Conservation (phyloP, 306 rosid species). For the cucumber (Cucumis sativus) region Cucumber_9930_V3 NC_026658.2:21621001-21621500, state of each 20-base stretch:
- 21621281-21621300: constrained; percentile 19
- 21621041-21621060: constrained; percentile 80
- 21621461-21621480: constrained; percentile 61
- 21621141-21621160: constrained; percentile 28
- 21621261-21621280: constrained; percentile 30
- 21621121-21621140: constrained; percentile 10
- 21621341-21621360: constrained; percentile 29
- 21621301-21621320: not conserved
- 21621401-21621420: constrained; percentile 70
- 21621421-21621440: constrained; percentile 56
- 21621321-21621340: constrained; percentile 2
- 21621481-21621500: constrained; percentile 39
- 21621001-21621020: constrained; percentile 51
- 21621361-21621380: constrained; percentile 29
- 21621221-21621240: constrained; percentile 24
- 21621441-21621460: constrained; percentile 88
- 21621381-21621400: constrained; percentile 30
- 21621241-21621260: constrained; percentile 32
- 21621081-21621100: constrained; percentile 30
- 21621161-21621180: constrained; percentile 30
- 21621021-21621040: constrained; percentile 80
- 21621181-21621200: constrained; percentile 23
- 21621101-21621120: constrained; percentile 8
- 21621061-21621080: constrained; percentile 32
- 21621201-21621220: constrained; percentile 33